Percentiles rank a stretch among this genome's conserved stretches.
Conservation (phyloP, 768 basidiomycete genomes). For the Mycena latifolia region DNA sequence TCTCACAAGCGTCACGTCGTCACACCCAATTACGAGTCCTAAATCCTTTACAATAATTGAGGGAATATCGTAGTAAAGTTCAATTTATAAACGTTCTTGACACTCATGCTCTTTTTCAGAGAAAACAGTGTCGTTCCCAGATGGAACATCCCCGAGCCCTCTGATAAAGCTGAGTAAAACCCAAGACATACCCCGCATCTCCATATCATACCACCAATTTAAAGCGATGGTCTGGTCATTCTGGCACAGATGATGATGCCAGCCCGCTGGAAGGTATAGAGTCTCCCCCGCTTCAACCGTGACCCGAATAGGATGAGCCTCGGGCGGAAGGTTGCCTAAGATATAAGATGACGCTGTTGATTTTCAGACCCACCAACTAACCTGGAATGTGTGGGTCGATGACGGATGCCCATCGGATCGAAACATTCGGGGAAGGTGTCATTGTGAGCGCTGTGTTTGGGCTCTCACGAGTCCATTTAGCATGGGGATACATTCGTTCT, state of each 20-base stretch:
- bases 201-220: constrained; percentile 94
- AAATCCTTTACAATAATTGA: too few relatives aligned
- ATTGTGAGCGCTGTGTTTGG: constrained; percentile 45
- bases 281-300: constrained; percentile 80
- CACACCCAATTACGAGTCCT: not conserved
- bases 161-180: constrained; percentile 74
- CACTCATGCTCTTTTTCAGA: not conserved
- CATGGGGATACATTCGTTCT: constrained; percentile 78
- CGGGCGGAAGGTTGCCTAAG: constrained; percentile 58
- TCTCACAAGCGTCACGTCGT: constrained; percentile 27
- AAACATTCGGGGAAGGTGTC: constrained; percentile 44
- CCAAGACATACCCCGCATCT: constrained; percentile 80
- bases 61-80: too few relatives aligned
- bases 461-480: constrained; percentile 67
- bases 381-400: constrained; percentile 63
- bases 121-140: constrained; percentile 46
- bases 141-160: constrained; percentile 52
- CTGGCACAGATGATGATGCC: constrained; percentile 95
- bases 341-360: constrained; percentile 34
- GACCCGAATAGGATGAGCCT: constrained; percentile 75
- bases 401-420: constrained; percentile 89
- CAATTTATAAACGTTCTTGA: not conserved
- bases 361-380: not conserved
- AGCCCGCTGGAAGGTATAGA: constrained; percentile 91
- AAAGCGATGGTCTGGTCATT: constrained; percentile 74